Base-by-base conservation (phyloP, 768 basidiomycete genomes). In the Chalciporus pseudorubinellus region DNA sequence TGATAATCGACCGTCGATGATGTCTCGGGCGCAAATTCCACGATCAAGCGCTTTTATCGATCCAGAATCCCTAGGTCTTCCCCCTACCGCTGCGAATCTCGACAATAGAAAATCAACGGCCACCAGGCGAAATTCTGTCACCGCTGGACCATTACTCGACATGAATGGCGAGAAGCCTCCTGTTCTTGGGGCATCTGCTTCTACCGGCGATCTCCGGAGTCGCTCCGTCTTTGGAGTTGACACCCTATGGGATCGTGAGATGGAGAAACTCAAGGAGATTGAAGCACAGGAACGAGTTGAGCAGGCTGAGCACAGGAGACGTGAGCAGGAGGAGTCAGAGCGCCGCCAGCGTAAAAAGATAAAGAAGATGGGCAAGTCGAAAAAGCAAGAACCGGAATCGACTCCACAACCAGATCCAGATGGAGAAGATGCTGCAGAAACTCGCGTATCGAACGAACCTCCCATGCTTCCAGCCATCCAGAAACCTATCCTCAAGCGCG, bases 171-270 rank as follows among this genome's bases (percentile, higher is more conserved):
- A 73, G 39, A 59, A 61, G 48, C 51, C 53, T 44, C 53, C 69
- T 55, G 44, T 60, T 44, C 56, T 71, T 6, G 72, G 69, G 14
- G 60, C 63, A 21, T 67, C 67, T 11, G 61, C 69, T 34, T 66
- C 66, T 28, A 58, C 65, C 8, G 67, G 62, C 16, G 72, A 61
- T 50, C 64, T 75, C 45, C 50, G 72, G 38, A 79, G 78, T 34
- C 81, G 79, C 51, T 94, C 92, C n/a, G 91, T 95, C 10, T 97
- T 95, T 61, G 94, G 94, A 2, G 87, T 90, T 1, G 94, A 97
- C 67, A 88, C 87, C n/a, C 61, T 95, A 10, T 95, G 94, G 94
- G 88, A 95, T 63, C 78, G 82, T 36, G 94, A 97, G 69, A 79
- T 93, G 76, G 80, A 70, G 16, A 95, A 90, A 66, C 73, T 95